A percentile compares a stretch with the other conserved stretches of the same genome.
Conservation (phyloP, 306 rosid species). For the Castanea sativa region DNA sequence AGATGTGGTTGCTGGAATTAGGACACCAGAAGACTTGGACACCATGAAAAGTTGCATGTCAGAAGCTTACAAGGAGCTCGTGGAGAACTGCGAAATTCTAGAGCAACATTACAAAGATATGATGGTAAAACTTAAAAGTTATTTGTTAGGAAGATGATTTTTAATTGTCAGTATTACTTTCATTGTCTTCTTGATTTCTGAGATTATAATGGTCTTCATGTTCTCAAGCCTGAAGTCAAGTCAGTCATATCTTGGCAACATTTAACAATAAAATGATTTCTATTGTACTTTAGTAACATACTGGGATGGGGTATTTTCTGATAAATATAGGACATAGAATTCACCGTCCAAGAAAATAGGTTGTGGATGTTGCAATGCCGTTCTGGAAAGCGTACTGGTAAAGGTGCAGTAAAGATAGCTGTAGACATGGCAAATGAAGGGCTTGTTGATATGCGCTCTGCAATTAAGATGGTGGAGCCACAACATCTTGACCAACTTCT, state of each 20-base stretch:
- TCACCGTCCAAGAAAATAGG: slow-evolving; percentile 96
- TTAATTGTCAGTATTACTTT: background rate
- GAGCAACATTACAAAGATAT: slow-evolving; percentile 94
- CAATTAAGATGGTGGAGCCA: slow-evolving; percentile 95
- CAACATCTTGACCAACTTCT: slow-evolving; percentile 94
- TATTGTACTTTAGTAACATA: background rate
- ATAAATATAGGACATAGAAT: slow-evolving; percentile 78
- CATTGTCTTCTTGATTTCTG: background rate
- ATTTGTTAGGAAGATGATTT: background rate
- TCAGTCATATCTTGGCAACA: background rate
- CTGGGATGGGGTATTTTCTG: background rate
- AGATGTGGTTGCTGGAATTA: slow-evolving; percentile 96
- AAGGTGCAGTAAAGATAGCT: slow-evolving; percentile 91
- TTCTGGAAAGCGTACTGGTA: slow-evolving; percentile 85
- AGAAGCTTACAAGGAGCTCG: slow-evolving; percentile 88
- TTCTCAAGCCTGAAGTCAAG: background rate
- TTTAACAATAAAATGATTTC: background rate
- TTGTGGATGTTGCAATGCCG: slow-evolving; percentile 99
- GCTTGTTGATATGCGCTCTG: slow-evolving; percentile 65
- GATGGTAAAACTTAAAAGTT: slow-evolving; percentile 70
- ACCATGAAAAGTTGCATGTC: slow-evolving; percentile 86
- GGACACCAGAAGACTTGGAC: slow-evolving; percentile 88
- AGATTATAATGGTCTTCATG: background rate
- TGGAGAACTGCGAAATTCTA: slow-evolving; percentile 81
- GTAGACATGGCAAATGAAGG: slow-evolving; percentile 88